Evolutionary conservation across 495 filamentous ascomycete species (phyloP), one percentile per base, ranked within the genome.

Genomic region (Hypoxylon perforatum): DNA sequence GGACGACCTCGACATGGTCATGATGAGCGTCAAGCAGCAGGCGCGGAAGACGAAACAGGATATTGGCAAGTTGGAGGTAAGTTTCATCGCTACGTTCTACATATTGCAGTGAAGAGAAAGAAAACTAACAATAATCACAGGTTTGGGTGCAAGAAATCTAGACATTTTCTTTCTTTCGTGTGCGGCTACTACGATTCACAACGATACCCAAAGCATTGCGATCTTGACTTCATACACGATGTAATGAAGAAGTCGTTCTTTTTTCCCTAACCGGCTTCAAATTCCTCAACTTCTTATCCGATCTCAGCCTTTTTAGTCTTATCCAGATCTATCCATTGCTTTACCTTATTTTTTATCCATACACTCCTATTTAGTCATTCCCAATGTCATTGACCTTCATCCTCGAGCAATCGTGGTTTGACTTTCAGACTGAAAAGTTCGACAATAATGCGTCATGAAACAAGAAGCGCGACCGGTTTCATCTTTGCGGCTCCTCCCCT

Each of bases 41-140:
- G 96, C 92, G 25, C 84, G 82, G 79, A 87, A 86, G 74, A 91
- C 94, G 69, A 85, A 88, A 57, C 79, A 82, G 44, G 94, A 96
- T 61, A 91, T 93, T 82, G 94, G 93, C 28, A 98, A 97, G 86
- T 88, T 98, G 85, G 95, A 98, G 87, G 93, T 98, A 75, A 82
- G 91, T n/a, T n/a, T 23, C 14, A 41, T 46, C 4, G 23, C n/a
- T 15, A 4, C 39, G 15, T 28, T 17, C n/a, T 28, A 30, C 30
- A 17, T 14, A 18, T 18, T 36, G 18, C 53, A 21, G 12, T 28
- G 3, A 7, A 28, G 11, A 42, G 14, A 10, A 18, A 30, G 17
- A 52, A 50, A 14, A 60, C 77, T 63, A 68, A 76, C 55, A 48
- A 35, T 6, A 61, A 51, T 50, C 30, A 56, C 57, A 91, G 88